Conservation (phyloP, 768 basidiomycete species). For the Lepiota venenata region DNA sequence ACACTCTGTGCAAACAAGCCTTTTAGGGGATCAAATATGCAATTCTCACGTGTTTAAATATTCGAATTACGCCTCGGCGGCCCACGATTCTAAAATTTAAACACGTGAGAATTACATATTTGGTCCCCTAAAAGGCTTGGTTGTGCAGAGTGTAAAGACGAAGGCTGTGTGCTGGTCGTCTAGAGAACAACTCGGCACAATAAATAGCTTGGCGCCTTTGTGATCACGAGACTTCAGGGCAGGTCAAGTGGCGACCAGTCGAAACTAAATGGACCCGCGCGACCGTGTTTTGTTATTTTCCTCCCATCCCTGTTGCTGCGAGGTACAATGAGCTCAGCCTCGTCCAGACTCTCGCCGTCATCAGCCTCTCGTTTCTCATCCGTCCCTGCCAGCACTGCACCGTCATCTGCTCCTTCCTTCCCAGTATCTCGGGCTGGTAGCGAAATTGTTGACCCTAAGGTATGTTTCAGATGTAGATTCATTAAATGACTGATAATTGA, state of each 20-base stretch:
- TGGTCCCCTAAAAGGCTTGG: too few relatives aligned
- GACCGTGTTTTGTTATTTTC: background rate
- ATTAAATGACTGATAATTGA: background rate
- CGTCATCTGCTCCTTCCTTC: constrained; percentile 22
- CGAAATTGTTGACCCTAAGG: constrained; percentile 18
- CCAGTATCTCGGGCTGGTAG: constrained; percentile 22
- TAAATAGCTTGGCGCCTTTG: too few relatives aligned
- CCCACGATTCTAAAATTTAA: too few relatives aligned
- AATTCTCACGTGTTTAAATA: too few relatives aligned
- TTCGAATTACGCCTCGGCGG: too few relatives aligned
- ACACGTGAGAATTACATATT: too few relatives aligned
- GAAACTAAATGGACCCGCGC: background rate
- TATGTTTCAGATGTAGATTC: background rate
- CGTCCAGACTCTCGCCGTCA: constrained; percentile 17
- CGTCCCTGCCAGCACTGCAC: constrained; percentile 19
- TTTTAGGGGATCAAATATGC: too few relatives aligned
- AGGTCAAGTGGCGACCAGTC: constrained; percentile 12
- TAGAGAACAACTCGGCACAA: too few relatives aligned
- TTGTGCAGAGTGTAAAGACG: too few relatives aligned
- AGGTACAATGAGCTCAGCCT: constrained; percentile 19
- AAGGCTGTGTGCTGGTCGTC: too few relatives aligned
- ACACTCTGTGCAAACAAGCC: too few relatives aligned
- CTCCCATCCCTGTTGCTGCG: background rate
- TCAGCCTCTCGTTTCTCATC: constrained; percentile 14
- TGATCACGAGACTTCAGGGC: constrained; percentile 10